These are phyloP conservation scores for Achlya hypogyna DNA, from an alignment of 352 stramenopile genomes.

Conservation along the genomic window DNA sequence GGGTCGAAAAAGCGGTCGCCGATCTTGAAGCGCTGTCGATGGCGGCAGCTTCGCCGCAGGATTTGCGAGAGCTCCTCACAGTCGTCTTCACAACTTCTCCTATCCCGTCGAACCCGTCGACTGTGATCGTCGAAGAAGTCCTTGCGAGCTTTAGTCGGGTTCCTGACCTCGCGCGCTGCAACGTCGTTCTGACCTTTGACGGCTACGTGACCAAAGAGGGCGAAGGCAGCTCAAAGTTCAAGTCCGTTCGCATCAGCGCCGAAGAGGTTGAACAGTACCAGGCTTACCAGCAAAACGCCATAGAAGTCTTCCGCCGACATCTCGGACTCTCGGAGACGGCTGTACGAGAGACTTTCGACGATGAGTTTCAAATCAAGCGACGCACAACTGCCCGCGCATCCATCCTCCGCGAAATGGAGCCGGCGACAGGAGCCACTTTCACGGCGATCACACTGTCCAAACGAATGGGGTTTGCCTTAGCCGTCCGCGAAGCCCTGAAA, in stretches of 20 bases:
- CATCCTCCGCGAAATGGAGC: not conserved
- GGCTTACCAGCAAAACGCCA: not conserved
- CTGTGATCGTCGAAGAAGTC: constrained; percentile 9
- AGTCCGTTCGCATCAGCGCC: constrained; percentile 11
- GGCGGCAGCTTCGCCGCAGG: not conserved
- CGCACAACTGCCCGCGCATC: not conserved
- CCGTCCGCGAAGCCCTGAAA: constrained; percentile 17
- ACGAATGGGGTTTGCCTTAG: constrained; percentile 15
- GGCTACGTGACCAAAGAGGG: not conserved
- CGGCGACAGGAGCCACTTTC: not conserved
- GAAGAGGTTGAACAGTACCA: constrained; percentile 11
- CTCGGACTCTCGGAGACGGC: not conserved
- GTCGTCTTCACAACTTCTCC: constrained; percentile 15
- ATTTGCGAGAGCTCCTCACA: constrained; percentile 3
- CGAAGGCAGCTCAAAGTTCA: constrained; percentile 8
- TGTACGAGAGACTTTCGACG: not conserved
- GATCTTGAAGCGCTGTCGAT: constrained; percentile 3
- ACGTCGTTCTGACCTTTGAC: constrained; percentile 15
- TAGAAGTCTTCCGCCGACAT: constrained; percentile 1
- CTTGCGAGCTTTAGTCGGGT: constrained; percentile 6
- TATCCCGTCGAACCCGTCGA: constrained; percentile 19
- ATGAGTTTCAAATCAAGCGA: not conserved
- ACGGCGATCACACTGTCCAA: constrained; percentile 6
- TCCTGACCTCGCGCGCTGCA: not conserved
- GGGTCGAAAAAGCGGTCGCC: too few relatives aligned